phyloP scores from a whole-genome alignment of 768 basidiomycete species.

The Tulasnella sp. region DNA sequence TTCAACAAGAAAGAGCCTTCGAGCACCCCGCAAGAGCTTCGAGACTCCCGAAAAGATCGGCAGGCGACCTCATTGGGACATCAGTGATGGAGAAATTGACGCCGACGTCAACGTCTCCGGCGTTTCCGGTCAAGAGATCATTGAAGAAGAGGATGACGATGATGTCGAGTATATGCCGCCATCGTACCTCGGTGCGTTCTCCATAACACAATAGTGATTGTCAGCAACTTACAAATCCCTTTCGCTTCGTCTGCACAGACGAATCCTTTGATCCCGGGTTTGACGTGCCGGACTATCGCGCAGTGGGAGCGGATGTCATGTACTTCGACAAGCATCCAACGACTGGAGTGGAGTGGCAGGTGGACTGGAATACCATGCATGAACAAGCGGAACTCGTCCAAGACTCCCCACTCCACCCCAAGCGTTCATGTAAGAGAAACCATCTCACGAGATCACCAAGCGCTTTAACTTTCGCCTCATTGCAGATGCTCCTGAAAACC shows the following conservation, averaged over 20 bases:
- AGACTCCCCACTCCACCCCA: background rate
- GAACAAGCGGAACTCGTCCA: background rate
- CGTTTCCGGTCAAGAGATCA: slow-evolving; percentile 20
- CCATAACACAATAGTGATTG: background rate
- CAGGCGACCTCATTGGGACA: slow-evolving; percentile 53
- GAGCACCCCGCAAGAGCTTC: slow-evolving; percentile 43
- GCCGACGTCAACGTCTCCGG: slow-evolving; percentile 24
- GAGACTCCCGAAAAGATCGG: slow-evolving; percentile 58
- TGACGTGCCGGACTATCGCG: slow-evolving; percentile 39
- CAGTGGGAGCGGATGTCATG: slow-evolving; percentile 30
- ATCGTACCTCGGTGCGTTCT: slow-evolving; percentile 35
- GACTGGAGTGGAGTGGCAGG: background rate
- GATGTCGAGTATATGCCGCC: slow-evolving; percentile 50
- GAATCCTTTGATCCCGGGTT: slow-evolving; percentile 36
- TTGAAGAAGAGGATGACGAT: slow-evolving; percentile 26
- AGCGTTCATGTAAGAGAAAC: background rate
- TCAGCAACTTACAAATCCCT: background rate
- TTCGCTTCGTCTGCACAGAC: slow-evolving; percentile 23
- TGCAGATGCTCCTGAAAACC: background rate
- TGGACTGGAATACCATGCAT: background rate
- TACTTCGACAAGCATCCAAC: slow-evolving; percentile 2
- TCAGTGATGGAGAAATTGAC: slow-evolving; percentile 40
- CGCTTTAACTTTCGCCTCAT: background rate
- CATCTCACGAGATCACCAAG: background rate
- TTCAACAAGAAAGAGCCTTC: slow-evolving; percentile 51